Percentiles rank a stretch among this genome's conserved stretches.
phyloP scores from a whole-genome alignment of 2,329 filamentous ascomycete genomes.

The Fusarium sp. region DNA sequence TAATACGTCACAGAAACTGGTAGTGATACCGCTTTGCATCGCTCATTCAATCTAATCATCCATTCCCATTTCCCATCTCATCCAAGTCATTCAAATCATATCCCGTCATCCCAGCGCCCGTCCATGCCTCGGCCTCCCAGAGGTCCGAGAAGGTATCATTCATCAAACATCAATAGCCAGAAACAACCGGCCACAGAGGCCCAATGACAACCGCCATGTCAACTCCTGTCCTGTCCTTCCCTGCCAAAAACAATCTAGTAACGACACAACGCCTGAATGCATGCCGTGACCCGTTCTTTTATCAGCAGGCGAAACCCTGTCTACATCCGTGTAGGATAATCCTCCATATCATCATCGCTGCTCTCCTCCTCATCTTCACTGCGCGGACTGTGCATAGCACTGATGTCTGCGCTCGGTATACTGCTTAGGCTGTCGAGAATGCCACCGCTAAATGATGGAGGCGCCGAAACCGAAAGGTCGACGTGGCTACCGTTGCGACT shows the following conservation, averaged over 20 bases:
- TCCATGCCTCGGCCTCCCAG: slow-evolving; percentile 41
- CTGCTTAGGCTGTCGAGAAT: slow-evolving; percentile 56
- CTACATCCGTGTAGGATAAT: slow-evolving; percentile 46
- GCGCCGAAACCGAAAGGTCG: slow-evolving; percentile 55
- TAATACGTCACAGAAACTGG: slow-evolving; percentile 8
- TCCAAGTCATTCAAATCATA: slow-evolving; percentile 12
- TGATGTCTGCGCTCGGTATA: slow-evolving; percentile 59
- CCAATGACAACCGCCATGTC: slow-evolving; percentile 37
- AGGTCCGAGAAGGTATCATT: slow-evolving; percentile 41
- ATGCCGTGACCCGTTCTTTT: slow-evolving; percentile 23
- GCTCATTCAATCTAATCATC: slow-evolving; percentile 41
- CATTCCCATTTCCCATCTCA: slow-evolving; percentile 19
- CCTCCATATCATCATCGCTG: slow-evolving; percentile 68
- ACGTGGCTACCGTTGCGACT: slow-evolving; percentile 63
- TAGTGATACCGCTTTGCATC: slow-evolving; percentile 35
- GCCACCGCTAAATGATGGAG: slow-evolving; percentile 47
- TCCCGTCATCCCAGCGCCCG: slow-evolving; percentile 23
- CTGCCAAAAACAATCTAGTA: slow-evolving; percentile 39
- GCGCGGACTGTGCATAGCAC: slow-evolving; percentile 62
- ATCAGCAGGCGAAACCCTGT: background rate
- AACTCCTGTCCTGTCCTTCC: slow-evolving; percentile 39
- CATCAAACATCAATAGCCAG: slow-evolving; percentile 32
- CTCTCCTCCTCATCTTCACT: slow-evolving; percentile 58
- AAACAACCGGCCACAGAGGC: slow-evolving; percentile 26
- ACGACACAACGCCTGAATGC: slow-evolving; percentile 44